Evolutionary conservation across 2,329 filamentous ascomycete species (phyloP).

Genomic region (Epichloe brachyelytri): DNA sequence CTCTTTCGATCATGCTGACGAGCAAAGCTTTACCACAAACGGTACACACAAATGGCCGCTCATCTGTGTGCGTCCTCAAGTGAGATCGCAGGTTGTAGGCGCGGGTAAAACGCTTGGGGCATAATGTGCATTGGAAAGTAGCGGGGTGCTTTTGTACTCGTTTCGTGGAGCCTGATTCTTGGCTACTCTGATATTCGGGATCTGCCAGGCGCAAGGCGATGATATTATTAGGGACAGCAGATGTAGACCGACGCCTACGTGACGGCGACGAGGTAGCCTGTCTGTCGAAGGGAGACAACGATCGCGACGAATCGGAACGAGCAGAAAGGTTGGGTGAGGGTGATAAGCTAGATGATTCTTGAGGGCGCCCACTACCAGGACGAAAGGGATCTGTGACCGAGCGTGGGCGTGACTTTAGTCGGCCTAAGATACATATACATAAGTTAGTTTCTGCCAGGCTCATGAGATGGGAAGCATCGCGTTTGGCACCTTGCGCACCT

Average conservation of each 20-base stretch:
- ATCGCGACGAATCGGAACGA: conserved; percentile 37
- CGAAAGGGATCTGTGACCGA: conserved; percentile 50
- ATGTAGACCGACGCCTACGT: conserved; percentile 46
- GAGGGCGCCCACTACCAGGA: conserved; percentile 29
- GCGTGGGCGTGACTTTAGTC: conserved; percentile 35
- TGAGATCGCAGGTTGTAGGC: conserved; percentile 96
- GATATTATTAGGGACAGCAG: conserved; percentile 46
- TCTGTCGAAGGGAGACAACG: conserved; percentile 46
- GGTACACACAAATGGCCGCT: conserved; percentile 92
- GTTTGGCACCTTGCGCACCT: conserved; percentile 31
- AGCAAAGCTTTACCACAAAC: conserved; percentile 92
- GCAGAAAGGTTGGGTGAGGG: conserved; percentile 34
- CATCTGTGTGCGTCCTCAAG: conserved; percentile 89
- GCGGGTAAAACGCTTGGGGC: conserved; percentile 89
- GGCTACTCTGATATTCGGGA: conserved; percentile 63
- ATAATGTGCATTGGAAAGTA: conserved; percentile 88
- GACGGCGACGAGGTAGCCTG: conserved; percentile 26
- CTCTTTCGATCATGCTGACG: conserved; percentile 95
- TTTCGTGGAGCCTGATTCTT: conserved; percentile 50
- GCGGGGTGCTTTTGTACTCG: conserved; percentile 96
- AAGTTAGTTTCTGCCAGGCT: not conserved
- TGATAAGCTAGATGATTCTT: conserved; percentile 31
- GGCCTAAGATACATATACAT: conserved; percentile 21
- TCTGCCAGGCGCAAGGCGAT: conserved; percentile 87
- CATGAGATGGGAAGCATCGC: not conserved